Evolutionary conservation across 805 yeast genomes (phyloP).

Genomic region (Schizosaccharomyces pombe): DNA sequence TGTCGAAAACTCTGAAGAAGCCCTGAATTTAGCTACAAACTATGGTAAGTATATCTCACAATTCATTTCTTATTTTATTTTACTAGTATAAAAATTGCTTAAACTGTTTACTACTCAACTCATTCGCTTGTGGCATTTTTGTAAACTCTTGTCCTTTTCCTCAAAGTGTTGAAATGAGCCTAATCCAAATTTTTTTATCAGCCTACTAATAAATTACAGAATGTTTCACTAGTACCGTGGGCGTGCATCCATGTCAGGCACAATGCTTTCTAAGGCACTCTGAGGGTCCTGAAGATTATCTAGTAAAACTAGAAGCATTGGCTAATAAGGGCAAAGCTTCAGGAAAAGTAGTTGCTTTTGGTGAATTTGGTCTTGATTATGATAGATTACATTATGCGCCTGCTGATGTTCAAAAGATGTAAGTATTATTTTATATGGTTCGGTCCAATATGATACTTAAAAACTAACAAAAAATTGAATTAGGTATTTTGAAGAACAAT

Average conservation of each 20-base stretch:
- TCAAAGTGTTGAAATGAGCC: too few species aligned
- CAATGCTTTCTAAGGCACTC: conserved; percentile 22
- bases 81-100: too few species aligned
- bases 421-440: background rate
- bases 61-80: background rate
- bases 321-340: conserved; percentile 24
- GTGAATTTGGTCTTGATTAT: conserved; percentile 92
- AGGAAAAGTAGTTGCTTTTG: conserved; percentile 56
- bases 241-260: conserved; percentile 89
- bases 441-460: background rate
- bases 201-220: conserved; percentile 5
- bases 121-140: too few species aligned
- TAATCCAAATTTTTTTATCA: conserved; percentile 10
- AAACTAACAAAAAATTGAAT: background rate
- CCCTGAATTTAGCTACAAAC: conserved; percentile 29
- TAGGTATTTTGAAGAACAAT: conserved; percentile 43
- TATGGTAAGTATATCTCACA: conserved; percentile 11
- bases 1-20: conserved; percentile 37
- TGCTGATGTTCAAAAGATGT: conserved; percentile 33
- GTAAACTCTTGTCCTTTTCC: too few species aligned
- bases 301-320: conserved; percentile 27
- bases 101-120: too few species aligned
- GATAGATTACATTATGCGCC: conserved; percentile 65
- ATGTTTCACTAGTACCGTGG: conserved; percentile 44
- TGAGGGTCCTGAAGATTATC: conserved; percentile 19